Evolutionary conservation across 257 asterid genomes (phyloP).

Genomic region (Knoxia roxburghii): DNA sequence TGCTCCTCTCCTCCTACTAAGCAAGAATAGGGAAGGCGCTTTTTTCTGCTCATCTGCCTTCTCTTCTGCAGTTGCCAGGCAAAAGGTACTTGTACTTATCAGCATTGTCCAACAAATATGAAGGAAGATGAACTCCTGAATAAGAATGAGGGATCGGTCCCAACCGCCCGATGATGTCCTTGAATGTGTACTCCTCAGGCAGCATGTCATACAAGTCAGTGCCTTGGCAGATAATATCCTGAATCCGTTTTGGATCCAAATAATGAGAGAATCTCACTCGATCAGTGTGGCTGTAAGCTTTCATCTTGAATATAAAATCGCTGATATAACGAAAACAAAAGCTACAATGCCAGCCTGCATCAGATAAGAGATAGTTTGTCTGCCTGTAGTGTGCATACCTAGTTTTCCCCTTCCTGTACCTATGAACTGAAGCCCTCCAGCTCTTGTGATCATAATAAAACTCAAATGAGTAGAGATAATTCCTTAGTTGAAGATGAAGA

Average conservation of each 20-base stretch:
- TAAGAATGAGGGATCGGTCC: conserved; percentile 89
- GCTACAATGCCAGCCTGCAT: conserved; percentile 97
- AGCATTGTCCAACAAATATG: conserved; percentile 56
- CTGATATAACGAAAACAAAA: conserved; percentile 67
- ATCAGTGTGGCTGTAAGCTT: conserved; percentile 83
- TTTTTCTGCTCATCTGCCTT: conserved; percentile 36
- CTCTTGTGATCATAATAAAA: conserved; percentile 60
- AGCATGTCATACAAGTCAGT: conserved; percentile 81
- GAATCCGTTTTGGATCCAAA: conserved; percentile 66
- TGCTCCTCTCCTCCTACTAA: conserved; percentile 5
- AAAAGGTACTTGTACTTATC: conserved; percentile 57
- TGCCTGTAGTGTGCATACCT: conserved; percentile 76
- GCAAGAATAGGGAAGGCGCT: background rate
- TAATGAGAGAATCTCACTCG: conserved; percentile 79
- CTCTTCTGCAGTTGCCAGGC: conserved; percentile 80
- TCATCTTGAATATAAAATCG: conserved; percentile 85
- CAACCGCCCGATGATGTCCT: conserved; percentile 74
- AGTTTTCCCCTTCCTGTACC: conserved; percentile 64
- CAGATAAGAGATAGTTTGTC: conserved; percentile 59
- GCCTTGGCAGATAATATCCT: conserved; percentile 76
- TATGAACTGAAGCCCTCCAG: conserved; percentile 85
- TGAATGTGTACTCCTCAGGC: conserved; percentile 81
- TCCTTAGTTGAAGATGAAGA: conserved; percentile 71
- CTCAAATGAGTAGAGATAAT: conserved; percentile 78
- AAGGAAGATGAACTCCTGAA: conserved; percentile 79